Conservation (phyloP, 306 rosid species). For the Argentina anserina region DNA sequence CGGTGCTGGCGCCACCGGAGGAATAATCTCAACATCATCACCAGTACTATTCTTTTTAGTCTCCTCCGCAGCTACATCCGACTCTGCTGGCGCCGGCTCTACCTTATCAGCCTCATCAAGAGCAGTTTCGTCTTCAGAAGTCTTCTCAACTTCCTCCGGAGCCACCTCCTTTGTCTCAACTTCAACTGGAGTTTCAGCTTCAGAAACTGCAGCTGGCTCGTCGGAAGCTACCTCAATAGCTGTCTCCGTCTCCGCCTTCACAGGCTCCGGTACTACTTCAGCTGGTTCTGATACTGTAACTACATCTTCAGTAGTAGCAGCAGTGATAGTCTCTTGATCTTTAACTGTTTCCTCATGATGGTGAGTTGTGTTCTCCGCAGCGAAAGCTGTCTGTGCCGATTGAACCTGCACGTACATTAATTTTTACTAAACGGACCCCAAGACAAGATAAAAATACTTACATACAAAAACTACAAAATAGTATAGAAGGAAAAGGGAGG, state of each 20-base stretch:
- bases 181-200: slow-evolving; percentile 26
- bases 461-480: background rate
- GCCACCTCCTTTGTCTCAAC: slow-evolving; percentile 35
- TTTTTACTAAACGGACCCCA: background rate
- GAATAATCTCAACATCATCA: slow-evolving; percentile 11
- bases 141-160: slow-evolving; percentile 21
- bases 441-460: background rate
- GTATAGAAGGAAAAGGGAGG: background rate
- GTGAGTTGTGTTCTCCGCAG: slow-evolving; percentile 29
- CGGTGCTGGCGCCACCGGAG: slow-evolving; percentile 6
- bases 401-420: slow-evolving; percentile 41
- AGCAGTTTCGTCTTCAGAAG: background rate
- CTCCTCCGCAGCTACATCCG: slow-evolving; percentile 28
- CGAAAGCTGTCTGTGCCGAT: slow-evolving; percentile 49
- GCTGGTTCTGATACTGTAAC: slow-evolving; percentile 24
- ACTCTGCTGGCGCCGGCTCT: slow-evolving; percentile 7
- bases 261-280: slow-evolving; percentile 5
- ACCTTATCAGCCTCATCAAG: slow-evolving; percentile 22
- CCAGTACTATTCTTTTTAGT: slow-evolving; percentile 24
- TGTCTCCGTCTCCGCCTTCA: slow-evolving; percentile 12
- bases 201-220: slow-evolving; percentile 13
- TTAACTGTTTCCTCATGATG: slow-evolving; percentile 32
- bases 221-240: slow-evolving; percentile 16
- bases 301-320: slow-evolving; percentile 23
- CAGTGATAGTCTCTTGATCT: slow-evolving; percentile 31